Percentiles rank a stretch among this genome's conserved stretches.
Evolutionary conservation across 1,139 yeast species (phyloP).

Genomic region (Pichia sp.): DNA sequence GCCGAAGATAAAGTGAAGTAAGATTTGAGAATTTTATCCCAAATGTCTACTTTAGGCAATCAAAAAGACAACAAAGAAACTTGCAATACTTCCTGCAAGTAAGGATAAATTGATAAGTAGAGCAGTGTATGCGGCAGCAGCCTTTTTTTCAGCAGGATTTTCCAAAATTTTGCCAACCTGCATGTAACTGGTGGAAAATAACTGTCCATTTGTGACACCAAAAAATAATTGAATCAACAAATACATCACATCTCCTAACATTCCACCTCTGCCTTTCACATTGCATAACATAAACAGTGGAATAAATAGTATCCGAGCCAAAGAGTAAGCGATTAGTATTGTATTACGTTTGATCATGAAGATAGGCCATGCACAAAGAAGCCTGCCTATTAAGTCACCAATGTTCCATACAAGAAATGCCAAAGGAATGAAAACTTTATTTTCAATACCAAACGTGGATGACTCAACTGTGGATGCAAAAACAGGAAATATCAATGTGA

Average conservation of each 20-base stretch:
- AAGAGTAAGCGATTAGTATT: constrained; percentile 43
- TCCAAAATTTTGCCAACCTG: constrained; percentile 55
- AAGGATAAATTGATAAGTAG: constrained; percentile 69
- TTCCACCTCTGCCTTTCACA: constrained; percentile 35
- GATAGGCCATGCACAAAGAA: constrained; percentile 48
- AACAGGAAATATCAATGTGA: constrained; percentile 80
- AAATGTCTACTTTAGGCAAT: too few relatives aligned
- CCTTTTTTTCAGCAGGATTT: constrained; percentile 65
- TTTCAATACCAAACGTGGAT: constrained; percentile 28
- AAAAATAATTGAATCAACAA: constrained; percentile 62
- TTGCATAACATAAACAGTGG: constrained; percentile 69
- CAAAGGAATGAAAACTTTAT: constrained; percentile 60
- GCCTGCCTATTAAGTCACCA: constrained; percentile 79
- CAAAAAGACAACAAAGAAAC: constrained; percentile 53
- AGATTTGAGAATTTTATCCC: too few relatives aligned
- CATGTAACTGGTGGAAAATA: constrained; percentile 78
- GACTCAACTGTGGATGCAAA: constrained; percentile 72
- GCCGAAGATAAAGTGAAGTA: too few relatives aligned
- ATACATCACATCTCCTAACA: constrained; percentile 61
- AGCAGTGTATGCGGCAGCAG: constrained; percentile 90
- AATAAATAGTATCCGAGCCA: constrained; percentile 47
- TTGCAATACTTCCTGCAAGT: constrained; percentile 66
- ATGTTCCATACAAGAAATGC: constrained; percentile 79
- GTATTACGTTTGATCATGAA: constrained; percentile 39
- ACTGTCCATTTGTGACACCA: constrained; percentile 85